Conservation (phyloP, 2,329 filamentous ascomycete genomes). For the Colletotrichum sp. region DNA sequence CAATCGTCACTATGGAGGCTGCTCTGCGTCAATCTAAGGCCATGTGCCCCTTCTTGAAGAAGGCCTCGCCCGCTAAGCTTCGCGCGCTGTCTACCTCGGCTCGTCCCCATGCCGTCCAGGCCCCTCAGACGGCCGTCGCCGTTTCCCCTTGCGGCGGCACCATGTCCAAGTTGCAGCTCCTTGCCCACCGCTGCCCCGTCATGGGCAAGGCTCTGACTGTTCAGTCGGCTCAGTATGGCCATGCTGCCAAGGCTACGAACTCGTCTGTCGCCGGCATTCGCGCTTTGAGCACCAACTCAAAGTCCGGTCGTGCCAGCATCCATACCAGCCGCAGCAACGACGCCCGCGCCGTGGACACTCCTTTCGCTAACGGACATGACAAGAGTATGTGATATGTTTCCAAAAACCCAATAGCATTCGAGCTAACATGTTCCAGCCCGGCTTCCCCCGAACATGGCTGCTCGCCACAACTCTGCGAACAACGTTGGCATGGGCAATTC, state of each 20-base stretch:
- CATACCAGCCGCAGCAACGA: conserved; percentile 82
- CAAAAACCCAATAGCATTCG: neutral
- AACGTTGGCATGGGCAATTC: conserved; percentile 24
- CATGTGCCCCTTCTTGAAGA: conserved; percentile 97
- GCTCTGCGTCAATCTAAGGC: conserved; percentile 94
- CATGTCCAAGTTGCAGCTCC: conserved; percentile 95
- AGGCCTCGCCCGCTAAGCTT: conserved; percentile 89
- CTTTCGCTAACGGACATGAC: conserved; percentile 52
- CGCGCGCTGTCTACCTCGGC: conserved; percentile 83
- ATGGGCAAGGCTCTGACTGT: conserved; percentile 98
- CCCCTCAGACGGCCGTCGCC: conserved; percentile 59
- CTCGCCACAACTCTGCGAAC: conserved; percentile 31
- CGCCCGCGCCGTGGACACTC: conserved; percentile 75
- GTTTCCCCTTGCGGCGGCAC: conserved; percentile 82
- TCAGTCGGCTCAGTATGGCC: conserved; percentile 67
- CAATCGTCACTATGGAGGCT: conserved; percentile 74
- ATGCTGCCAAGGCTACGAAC: conserved; percentile 43
- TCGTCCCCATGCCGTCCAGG: conserved; percentile 38
- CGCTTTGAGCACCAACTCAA: conserved; percentile 54
- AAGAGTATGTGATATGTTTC: conserved; percentile 46
- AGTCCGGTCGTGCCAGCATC: conserved; percentile 71
- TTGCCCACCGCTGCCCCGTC: conserved; percentile 93
- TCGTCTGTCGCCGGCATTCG: conserved; percentile 55
- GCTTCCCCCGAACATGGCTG: conserved; percentile 35
- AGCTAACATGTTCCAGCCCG: conserved; percentile 35